Conservation (phyloP, 495 filamentous ascomycete species). For the Lasiosphaeria ovina region DNA sequence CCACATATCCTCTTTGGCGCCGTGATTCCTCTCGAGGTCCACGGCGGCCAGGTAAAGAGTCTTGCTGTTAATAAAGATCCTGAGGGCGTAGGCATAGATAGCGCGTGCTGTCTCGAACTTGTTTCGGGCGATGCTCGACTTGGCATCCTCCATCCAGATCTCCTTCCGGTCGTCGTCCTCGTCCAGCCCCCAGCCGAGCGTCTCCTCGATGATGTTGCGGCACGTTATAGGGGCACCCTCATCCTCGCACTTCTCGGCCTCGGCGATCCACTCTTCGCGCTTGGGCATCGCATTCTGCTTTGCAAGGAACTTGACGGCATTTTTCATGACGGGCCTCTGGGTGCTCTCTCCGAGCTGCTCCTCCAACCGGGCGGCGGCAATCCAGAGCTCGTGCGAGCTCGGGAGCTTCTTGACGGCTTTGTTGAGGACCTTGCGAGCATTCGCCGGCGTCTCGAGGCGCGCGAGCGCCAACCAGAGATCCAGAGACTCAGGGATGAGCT, state of each 20-base stretch:
- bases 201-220: constrained; percentile 83
- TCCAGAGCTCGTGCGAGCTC: constrained; percentile 92
- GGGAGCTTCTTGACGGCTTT: constrained; percentile 90
- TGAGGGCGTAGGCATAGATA: constrained; percentile 87
- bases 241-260: constrained; percentile 92
- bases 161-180: constrained; percentile 97
- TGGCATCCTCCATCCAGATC: constrained; percentile 91
- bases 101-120: constrained; percentile 87
- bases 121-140: constrained; percentile 69
- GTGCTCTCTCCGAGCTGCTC: constrained; percentile 75
- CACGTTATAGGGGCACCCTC: constrained; percentile 87
- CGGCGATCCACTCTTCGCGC: constrained; percentile 92
- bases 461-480: constrained; percentile 95
- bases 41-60: constrained; percentile 85
- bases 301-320: constrained; percentile 84
- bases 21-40: constrained; percentile 88
- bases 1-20: constrained; percentile 77
- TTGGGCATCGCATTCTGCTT: constrained; percentile 94
- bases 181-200: constrained; percentile 87
- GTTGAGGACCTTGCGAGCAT: constrained; percentile 92
- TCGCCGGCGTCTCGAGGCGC: constrained; percentile 80
- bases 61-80: constrained; percentile 79
- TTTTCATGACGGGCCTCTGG: constrained; percentile 89
- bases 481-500: constrained; percentile 87
- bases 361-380: constrained; percentile 86